Conservation (phyloP, 345 rosid genomes). For the Populus ilicifolia region DNA sequence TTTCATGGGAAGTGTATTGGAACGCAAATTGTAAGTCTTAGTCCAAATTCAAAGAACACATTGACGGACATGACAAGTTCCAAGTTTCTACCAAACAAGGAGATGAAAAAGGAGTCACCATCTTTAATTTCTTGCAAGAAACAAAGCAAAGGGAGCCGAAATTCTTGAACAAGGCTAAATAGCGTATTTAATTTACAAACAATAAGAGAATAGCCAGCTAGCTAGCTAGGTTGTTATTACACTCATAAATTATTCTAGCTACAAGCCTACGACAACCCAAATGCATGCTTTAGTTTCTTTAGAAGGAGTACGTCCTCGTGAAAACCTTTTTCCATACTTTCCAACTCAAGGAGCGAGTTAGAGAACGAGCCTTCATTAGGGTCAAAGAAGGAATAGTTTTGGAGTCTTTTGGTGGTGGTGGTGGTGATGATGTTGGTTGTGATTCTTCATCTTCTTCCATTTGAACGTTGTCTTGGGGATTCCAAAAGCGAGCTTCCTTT, state of each 20-base stretch:
- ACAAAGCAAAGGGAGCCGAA: background rate
- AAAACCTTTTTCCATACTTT: conserved; percentile 60
- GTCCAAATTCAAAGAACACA: background rate
- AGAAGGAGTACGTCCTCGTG: conserved; percentile 58
- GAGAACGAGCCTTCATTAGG: conserved; percentile 47
- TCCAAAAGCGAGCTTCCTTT: conserved; percentile 78
- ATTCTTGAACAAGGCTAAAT: background rate
- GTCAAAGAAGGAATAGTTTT: conserved; percentile 27
- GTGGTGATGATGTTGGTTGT: conserved; percentile 8
- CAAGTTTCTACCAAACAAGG: background rate
- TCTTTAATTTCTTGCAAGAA: background rate
- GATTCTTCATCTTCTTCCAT: conserved; percentile 20
- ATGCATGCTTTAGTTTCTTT: background rate
- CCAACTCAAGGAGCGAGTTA: conserved; percentile 56
- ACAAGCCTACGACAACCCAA: background rate
- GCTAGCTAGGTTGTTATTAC: background rate
- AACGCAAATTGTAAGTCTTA: no score
- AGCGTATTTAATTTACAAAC: background rate
- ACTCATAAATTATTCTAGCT: background rate
- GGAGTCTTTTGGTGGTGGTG: conserved; percentile 12
- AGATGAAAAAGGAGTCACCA: background rate
- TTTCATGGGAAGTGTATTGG: no score
- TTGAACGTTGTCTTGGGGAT: conserved; percentile 37
- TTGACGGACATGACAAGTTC: background rate
- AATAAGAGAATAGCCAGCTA: background rate